Percentiles rank a stretch among this genome's conserved stretches.
phyloP scores from a whole-genome alignment of 208 protist genomes.

The Crithidia acanthocephali region DNA sequence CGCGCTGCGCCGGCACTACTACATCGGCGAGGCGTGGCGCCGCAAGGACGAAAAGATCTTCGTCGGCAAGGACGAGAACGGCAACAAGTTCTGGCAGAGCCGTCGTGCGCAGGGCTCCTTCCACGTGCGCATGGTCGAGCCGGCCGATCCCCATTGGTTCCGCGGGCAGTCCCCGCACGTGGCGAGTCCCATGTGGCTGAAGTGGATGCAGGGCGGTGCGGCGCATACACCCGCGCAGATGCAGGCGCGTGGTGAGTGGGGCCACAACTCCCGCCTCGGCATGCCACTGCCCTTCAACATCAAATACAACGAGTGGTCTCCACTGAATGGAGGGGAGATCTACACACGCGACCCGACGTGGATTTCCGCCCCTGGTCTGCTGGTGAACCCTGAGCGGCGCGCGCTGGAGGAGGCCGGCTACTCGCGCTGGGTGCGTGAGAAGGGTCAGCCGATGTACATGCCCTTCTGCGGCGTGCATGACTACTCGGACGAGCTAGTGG shows the following conservation, averaged over 20 bases:
- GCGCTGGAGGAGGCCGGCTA: conserved; percentile 85
- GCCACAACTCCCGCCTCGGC: conserved; percentile 84
- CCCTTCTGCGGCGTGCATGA: conserved; percentile 90
- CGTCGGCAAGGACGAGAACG: conserved; percentile 91
- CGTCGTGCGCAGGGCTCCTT: conserved; percentile 61
- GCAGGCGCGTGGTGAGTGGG: conserved; percentile 88
- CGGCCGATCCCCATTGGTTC: conserved; percentile 89
- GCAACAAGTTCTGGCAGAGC: conserved; percentile 90
- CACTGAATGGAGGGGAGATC: conserved; percentile 65
- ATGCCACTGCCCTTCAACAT: conserved; percentile 86
- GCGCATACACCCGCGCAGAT: conserved; percentile 89
- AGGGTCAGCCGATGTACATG: conserved; percentile 87
- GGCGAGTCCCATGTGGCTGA: conserved; percentile 78
- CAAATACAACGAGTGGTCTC: conserved; percentile 80
- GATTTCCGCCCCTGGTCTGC: conserved; percentile 64
- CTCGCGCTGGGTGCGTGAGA: conserved; percentile 85
- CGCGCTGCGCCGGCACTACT: conserved; percentile 75
- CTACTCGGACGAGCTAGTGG: conserved; percentile 87
- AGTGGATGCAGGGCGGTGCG: conserved; percentile 83
- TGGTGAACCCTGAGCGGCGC: conserved; percentile 83
- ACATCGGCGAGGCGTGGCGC: conserved; percentile 88
- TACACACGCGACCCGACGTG: conserved; percentile 86
- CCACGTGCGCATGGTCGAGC: conserved; percentile 72
- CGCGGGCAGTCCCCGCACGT: conserved; percentile 73
- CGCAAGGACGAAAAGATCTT: conserved; percentile 93